Evolutionary conservation across 495 filamentous ascomycete genomes (phyloP), one percentile per base, ranked within the genome.

Genomic region (Lepraria neglecta): DNA sequence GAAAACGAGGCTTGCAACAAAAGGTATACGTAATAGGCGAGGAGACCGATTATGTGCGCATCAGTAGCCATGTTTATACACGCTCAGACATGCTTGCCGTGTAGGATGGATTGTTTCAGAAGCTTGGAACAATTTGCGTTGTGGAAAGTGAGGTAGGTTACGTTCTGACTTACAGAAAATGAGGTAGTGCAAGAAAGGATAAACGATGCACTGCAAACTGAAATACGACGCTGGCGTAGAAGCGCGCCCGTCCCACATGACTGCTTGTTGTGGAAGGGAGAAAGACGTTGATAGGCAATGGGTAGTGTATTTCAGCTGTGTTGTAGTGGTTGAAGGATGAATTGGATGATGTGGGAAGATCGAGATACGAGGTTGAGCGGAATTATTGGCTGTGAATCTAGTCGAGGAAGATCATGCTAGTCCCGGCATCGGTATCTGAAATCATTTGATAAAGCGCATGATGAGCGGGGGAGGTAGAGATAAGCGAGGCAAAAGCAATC

Each of bases 401-500:
- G 35, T 38, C 35, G 4, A 38, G 2, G 42, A 35, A 47, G 42
- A 47, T 47, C 5, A 33, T 58, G 56, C 56, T 46, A 38, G 33
- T 38, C 33, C 33, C 33, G 33, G 33, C 33, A 38, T 38, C 35
- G 4, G 35, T 38, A 58, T 33, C 28, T 58, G 35, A 24, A 15
- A 24, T 30, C 7, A 46, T 46, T 56, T 56, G 38, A 56, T 9
- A 56, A 38, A 42, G 38, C 53, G 53, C 31, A 38, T 42, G 33
- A 42, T 12, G 35, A 56, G 28, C 31, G 35, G 38, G 33, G 24
- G 35, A 4, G 53, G 30, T 27, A 21, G 53, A 56, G 53, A 52
- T 52, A 52, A 52, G 48, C 48, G 48, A 52, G 48, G n/a, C 48
- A 52, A 14, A 24, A 31, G 48, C 48, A 52, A n/a, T 15, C 31